phyloP scores from a whole-genome alignment of 805 yeast genomes.

The Barnettozyma populi region DNA sequence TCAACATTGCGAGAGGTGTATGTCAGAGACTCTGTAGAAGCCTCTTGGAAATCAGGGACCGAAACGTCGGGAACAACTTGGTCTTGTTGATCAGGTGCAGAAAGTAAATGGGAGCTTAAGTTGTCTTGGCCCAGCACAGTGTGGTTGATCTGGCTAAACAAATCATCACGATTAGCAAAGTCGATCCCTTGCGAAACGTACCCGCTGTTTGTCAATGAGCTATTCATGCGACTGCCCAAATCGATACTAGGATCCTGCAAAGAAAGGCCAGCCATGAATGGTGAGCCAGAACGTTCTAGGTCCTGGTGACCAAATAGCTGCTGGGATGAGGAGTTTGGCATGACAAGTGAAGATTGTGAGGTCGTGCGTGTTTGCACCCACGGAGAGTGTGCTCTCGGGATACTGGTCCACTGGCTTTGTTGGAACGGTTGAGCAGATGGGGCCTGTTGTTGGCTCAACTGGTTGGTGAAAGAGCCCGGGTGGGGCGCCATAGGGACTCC shows the following conservation, averaged over 20 bases:
- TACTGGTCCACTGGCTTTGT: not conserved
- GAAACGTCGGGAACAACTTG: not conserved
- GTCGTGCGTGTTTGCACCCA: slow-evolving; percentile 1
- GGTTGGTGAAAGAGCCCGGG: not conserved
- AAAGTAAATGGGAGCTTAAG: not conserved
- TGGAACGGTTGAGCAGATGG: not conserved
- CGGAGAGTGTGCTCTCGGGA: slow-evolving; percentile 5
- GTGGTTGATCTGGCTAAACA: slow-evolving; percentile 34
- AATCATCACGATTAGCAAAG: slow-evolving; percentile 19
- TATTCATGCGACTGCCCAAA: slow-evolving; percentile 21
- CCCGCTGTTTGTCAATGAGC: slow-evolving; percentile 7
- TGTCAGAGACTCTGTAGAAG: not conserved
- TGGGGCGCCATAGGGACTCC: slow-evolving; percentile 1
- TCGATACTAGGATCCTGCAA: slow-evolving; percentile 1
- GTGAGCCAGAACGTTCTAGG: slow-evolving; percentile 1
- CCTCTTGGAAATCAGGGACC: too few species aligned
- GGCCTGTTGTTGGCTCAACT: not conserved
- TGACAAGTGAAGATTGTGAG: not conserved
- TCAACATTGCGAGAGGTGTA: not conserved
- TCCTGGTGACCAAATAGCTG: slow-evolving; percentile 17
- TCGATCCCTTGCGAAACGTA: not conserved
- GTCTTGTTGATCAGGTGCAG: not conserved
- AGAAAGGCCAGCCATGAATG: slow-evolving; percentile 5
- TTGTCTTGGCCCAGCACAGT: slow-evolving; percentile 30
- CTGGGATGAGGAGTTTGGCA: slow-evolving; percentile 7